Conservation (phyloP, 2,329 filamentous ascomycete species). For the Neocatenulostroma microsporum region DNA sequence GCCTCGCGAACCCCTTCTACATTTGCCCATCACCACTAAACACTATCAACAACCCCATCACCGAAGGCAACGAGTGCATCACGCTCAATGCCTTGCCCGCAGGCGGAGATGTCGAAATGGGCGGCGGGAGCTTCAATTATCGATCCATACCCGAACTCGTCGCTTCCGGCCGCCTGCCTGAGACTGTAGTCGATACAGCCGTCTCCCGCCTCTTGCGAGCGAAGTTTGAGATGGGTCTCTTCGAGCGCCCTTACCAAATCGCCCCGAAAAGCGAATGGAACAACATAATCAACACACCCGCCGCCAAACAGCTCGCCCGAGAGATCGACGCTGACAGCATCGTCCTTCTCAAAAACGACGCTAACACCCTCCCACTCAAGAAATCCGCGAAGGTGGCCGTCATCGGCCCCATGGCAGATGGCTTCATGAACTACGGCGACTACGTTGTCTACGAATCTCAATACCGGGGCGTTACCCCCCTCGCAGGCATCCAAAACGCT, state of each 20-base stretch:
- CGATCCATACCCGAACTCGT: slow-evolving; percentile 59
- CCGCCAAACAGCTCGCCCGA: slow-evolving; percentile 54
- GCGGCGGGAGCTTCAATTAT: slow-evolving; percentile 65
- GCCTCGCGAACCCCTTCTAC: slow-evolving; percentile 56
- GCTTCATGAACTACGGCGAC: slow-evolving; percentile 66
- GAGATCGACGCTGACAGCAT: slow-evolving; percentile 61
- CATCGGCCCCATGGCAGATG: slow-evolving; percentile 67
- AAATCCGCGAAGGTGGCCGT: slow-evolving; percentile 61
- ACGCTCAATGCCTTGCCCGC: slow-evolving; percentile 57
- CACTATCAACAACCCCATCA: slow-evolving; percentile 40
- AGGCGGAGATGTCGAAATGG: slow-evolving; percentile 69
- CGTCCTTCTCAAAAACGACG: slow-evolving; percentile 65
- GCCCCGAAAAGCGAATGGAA: slow-evolving; percentile 49
- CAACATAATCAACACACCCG: slow-evolving; percentile 54
- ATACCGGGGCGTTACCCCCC: slow-evolving; percentile 59
- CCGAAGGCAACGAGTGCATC: slow-evolving; percentile 54
- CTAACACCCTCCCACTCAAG: slow-evolving; percentile 54
- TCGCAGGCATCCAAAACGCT: slow-evolving; percentile 58
- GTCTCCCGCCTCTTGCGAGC: slow-evolving; percentile 57
- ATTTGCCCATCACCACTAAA: slow-evolving; percentile 47
- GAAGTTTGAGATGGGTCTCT: slow-evolving; percentile 64
- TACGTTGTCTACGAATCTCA: slow-evolving; percentile 61
- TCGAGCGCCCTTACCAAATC: slow-evolving; percentile 60
- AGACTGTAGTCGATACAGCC: slow-evolving; percentile 55
- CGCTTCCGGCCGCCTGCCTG: slow-evolving; percentile 52